Evolutionary conservation across 306 rosid genomes (phyloP), one percentile per base, ranked within the genome.

Genomic region (Cicer bijugum): DNA sequence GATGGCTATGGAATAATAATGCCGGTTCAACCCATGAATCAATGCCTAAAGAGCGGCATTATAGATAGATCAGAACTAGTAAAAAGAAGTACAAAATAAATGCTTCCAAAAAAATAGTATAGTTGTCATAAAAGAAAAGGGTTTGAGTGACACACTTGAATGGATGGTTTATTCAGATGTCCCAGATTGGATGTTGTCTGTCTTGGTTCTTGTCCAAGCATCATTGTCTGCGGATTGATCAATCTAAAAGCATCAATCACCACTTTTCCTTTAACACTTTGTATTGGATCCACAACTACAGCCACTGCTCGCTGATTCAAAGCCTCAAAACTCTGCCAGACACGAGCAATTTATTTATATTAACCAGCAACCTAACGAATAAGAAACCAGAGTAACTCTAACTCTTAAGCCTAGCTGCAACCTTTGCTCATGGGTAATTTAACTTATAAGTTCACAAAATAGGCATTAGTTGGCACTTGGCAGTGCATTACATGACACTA

Each of bases 171-270:
- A 70, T 92, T 92, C 69, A 92, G 91, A 89, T 92, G 98, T 23
- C 98, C 98, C 55, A 92, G 88, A 75, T 92, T 92, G 75, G 98
- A 92, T 14, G 98, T 92, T 44, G 98, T 92, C 84, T 92, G 98
- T 8, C 98, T 87, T 44, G 98, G 98, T 77, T 92, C 98, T 80
- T 90, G 98, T 58, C 98, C 97, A 74, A 92, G 98, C 98, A 92
- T 92, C 98, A 92, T 92, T 7, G 97, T 90, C 59, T 92, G 98
- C 6, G 98, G 97, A 77, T 92, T 92, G 81, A 92, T 92, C 74
- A 92, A 85, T 52, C 98, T 90, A 78, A 92, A 92, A 69, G 98
- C 98, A 75, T 92, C 98, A 43, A 92, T 92, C 70, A 90, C 98
- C 73, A 92, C 98, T 81, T 90, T 90, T 42, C 98, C 98, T 85